Base-by-base conservation (phyloP, 192 early-diverging fungal species). In the Chytriomyces sp. region DNA sequence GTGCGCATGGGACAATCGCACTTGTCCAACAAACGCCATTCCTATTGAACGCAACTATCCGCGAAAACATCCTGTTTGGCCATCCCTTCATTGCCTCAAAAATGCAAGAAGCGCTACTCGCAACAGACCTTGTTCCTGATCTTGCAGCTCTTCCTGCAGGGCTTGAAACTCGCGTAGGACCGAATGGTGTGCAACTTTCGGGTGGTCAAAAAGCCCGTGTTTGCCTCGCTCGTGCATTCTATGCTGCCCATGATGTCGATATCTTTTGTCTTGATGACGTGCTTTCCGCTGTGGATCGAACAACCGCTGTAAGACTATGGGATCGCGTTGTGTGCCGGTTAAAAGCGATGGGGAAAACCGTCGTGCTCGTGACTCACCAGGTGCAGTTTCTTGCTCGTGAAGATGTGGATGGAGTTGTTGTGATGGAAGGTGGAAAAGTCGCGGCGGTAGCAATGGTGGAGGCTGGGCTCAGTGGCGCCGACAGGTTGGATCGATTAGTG, bases 141-240 rank as follows among this genome's bases (percentile, higher is more conserved):
- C 71, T 97, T 3, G 82, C 79, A 8, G 66, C 80, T 0, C 86
- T 95, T 65, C 80, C 88, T 9, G 72, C 77, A 45, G 93, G 93
- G 28, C 93, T 96, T 69, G 50, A 63, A 69, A 84, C 88, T 7
- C 28, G 81, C 76, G 87, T 87, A 43, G 88, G 86, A 8, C 86
- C 88, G 57, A 69, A 82, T 44, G 88, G 88, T 1, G 81, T 87
- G 61, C 88, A 86, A 49, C 67, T 89, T 18, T 82, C 80, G 18
- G 85, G 97, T 77, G 97, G 97, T 10, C 97, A 98, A 65, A 96
- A 95, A 63, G 90, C 91, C 49, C 86, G 95, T 0, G 84, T 97
- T 64, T 91, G 91, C 24, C 75, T 97, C 44, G 95, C 95, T 0
- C 85, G 97, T 5, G 86, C 92, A 0, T 82, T 94, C 0, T 96